These are phyloP conservation scores for Salix arbutifolia DNA, from an alignment of 345 rosid species.

Conservation along the genomic window DNA sequence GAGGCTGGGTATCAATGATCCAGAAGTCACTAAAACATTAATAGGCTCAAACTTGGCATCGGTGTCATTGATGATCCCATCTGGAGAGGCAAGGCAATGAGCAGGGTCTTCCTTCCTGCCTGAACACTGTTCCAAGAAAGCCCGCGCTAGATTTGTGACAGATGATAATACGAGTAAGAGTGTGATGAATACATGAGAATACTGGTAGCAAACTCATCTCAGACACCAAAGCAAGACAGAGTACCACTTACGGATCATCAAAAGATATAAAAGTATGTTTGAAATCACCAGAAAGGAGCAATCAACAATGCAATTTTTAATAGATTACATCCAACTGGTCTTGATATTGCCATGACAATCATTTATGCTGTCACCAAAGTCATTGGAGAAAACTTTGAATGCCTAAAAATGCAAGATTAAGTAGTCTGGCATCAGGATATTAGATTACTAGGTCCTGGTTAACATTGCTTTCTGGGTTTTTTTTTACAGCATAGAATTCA, in stretches of 20 bases:
- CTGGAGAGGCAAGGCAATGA: constrained; percentile 10
- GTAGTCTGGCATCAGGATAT: too few species aligned
- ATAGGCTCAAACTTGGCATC: constrained; percentile 32
- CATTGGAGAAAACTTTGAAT: not conserved
- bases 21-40: constrained; percentile 81
- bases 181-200: not conserved
- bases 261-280: not conserved
- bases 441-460: not conserved
- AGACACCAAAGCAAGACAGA: not conserved
- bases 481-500: not conserved
- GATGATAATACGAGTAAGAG: constrained; percentile 14
- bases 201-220: not conserved
- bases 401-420: not conserved
- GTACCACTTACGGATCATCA: not conserved
- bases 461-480: not conserved
- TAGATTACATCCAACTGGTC: not conserved
- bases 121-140: constrained; percentile 68
- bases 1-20: constrained; percentile 84
- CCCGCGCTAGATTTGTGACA: constrained; percentile 49
- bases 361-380: not conserved
- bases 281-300: not conserved
- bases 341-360: not conserved
- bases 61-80: constrained; percentile 14
- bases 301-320: not conserved
- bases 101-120: constrained; percentile 37